Evolutionary conservation across 2,329 filamentous ascomycete genomes (phyloP).

Genomic region (Monosporascus cannonballus): DNA sequence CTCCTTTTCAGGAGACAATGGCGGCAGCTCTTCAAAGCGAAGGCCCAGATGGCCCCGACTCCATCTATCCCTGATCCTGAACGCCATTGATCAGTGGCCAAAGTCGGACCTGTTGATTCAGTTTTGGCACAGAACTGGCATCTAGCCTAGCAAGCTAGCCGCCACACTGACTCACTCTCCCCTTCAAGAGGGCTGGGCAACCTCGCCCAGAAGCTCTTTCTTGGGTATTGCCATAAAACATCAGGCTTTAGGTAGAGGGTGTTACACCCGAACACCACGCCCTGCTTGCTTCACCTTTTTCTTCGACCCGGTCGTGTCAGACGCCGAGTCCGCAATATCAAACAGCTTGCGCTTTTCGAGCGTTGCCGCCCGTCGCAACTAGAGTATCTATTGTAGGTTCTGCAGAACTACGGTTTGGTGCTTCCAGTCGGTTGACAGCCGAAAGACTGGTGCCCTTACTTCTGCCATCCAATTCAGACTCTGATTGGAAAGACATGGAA

Average conservation of each 20-base stretch:
- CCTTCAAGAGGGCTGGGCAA: constrained; percentile 63
- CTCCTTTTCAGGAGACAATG: constrained; percentile 55
- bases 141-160: constrained; percentile 51
- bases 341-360: constrained; percentile 14
- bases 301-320: neutral
- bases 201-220: constrained; percentile 57
- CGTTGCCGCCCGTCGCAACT: neutral
- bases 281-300: constrained; percentile 18
- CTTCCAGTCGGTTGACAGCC: neutral
- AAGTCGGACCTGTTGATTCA: constrained; percentile 20
- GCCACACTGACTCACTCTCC: constrained; percentile 72
- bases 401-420: neutral
- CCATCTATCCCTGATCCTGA: constrained; percentile 56
- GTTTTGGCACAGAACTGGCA: constrained; percentile 64
- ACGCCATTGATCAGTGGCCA: constrained; percentile 40
- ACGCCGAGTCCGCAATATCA: neutral
- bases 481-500: constrained; percentile 7
- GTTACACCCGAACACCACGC: neutral
- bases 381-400: neutral
- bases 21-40: constrained; percentile 61
- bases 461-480: neutral
- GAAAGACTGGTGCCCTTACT: neutral
- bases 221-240: constrained; percentile 64
- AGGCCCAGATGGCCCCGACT: constrained; percentile 64
- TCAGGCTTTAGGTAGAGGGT: constrained; percentile 47